phyloP scores from a whole-genome alignment of 192 early-diverging fungal genomes.

The Linderina pennispora region DNA sequence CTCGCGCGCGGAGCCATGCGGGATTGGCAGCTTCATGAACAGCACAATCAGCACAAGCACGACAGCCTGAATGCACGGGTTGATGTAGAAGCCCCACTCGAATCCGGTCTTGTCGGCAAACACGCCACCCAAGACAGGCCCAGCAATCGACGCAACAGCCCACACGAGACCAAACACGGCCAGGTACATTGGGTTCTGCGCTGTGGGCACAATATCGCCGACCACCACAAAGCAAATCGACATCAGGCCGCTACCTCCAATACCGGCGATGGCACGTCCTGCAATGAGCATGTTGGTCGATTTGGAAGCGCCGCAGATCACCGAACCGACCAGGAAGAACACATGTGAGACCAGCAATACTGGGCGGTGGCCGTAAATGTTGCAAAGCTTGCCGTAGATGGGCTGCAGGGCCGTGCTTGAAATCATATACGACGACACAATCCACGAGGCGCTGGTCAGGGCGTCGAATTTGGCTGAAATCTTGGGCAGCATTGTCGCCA shows the following conservation, averaged over 20 bases:
- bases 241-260: slow-evolving; percentile 65
- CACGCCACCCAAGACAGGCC: slow-evolving; percentile 53
- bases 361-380: slow-evolving; percentile 71
- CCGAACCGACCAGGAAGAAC: slow-evolving; percentile 49
- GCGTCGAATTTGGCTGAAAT: slow-evolving; percentile 58
- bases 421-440: slow-evolving; percentile 62
- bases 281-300: slow-evolving; percentile 62
- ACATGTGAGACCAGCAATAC: slow-evolving; percentile 48
- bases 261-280: slow-evolving; percentile 59
- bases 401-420: slow-evolving; percentile 71
- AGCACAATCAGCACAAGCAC: slow-evolving; percentile 39
- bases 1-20: slow-evolving; percentile 15
- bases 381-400: slow-evolving; percentile 69
- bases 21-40: slow-evolving; percentile 37
- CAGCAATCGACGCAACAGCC: slow-evolving; percentile 52
- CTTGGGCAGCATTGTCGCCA: slow-evolving; percentile 54
- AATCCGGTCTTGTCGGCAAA: slow-evolving; percentile 51
- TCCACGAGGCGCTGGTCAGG: slow-evolving; percentile 62
- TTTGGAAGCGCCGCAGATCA: slow-evolving; percentile 48
- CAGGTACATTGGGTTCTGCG: slow-evolving; percentile 55
- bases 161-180: slow-evolving; percentile 51
- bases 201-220: slow-evolving; percentile 55
- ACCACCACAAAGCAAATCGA: slow-evolving; percentile 58
- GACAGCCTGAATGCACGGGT: slow-evolving; percentile 36
- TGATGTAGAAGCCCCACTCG: slow-evolving; percentile 57